These are phyloP conservation scores for Hanseniaspora osmophila DNA, from an alignment of 805 yeast species.

Conservation along the genomic window DNA sequence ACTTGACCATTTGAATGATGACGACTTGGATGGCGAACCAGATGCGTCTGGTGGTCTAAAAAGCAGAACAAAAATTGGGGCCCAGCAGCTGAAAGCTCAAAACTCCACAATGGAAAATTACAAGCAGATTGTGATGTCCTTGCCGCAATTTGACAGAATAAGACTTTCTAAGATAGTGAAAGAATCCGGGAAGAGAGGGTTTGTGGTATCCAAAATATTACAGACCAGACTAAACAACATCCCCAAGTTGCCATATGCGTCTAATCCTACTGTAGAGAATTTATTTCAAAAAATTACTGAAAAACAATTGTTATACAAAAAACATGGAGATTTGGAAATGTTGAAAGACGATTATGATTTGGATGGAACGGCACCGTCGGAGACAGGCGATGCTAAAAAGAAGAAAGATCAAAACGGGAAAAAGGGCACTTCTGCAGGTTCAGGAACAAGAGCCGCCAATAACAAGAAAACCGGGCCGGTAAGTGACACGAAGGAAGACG, in stretches of 20 bases:
- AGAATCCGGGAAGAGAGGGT: constrained; percentile 68
- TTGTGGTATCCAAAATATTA: constrained; percentile 53
- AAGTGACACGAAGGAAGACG: constrained; percentile 1
- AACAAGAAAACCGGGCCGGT: too few relatives aligned
- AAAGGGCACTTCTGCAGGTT: constrained; percentile 1
- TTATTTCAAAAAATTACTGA: constrained; percentile 6
- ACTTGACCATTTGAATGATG: neutral
- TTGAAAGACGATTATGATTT: neutral
- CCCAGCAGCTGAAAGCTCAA: constrained; percentile 36
- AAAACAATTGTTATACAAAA: constrained; percentile 13
- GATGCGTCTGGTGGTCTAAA: neutral
- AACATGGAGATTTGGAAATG: neutral
- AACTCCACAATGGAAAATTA: constrained; percentile 64
- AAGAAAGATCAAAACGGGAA: constrained; percentile 5
- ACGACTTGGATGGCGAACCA: neutral
- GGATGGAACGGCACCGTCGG: neutral
- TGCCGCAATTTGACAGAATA: constrained; percentile 73
- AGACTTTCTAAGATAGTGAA: constrained; percentile 71
- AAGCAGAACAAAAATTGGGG: neutral
- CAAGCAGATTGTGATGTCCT: constrained; percentile 73
- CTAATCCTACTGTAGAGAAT: constrained; percentile 11
- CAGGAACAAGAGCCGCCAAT: too few relatives aligned
- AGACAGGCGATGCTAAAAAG: constrained; percentile 2
- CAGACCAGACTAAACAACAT: constrained; percentile 43
- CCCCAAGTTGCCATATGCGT: constrained; percentile 55